Base-by-base conservation (phyloP, 768 basidiomycete species). In the Polyporus arcularius region DNA sequence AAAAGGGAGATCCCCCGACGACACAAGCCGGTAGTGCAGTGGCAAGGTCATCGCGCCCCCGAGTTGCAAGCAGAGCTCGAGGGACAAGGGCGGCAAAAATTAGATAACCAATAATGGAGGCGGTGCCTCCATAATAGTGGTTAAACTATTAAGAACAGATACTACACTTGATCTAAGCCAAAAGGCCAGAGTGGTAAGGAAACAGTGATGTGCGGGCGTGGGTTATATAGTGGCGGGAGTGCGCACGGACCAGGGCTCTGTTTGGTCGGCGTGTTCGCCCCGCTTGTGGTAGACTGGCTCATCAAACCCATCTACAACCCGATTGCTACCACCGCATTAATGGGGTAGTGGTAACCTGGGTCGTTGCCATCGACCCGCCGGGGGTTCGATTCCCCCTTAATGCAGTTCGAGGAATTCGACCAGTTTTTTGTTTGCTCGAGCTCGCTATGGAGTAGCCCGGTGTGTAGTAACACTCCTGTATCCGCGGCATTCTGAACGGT, bases 351-450 rank as follows among this genome's bases (percentile, higher is more conserved):
- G 71, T 72, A 72, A 72, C 71, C 70, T 72, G 71, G 71, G 71
- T 72, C 71, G 71, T 72, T 72, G 71, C 71, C 71, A 72, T 73
- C 86, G 87, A 88, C 85, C 87, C 87, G 87, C 87, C 87, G 87
- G 86, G 87, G 86, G 87, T 89, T 89, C 86, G 85, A 89, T 89
- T 88, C 87, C 86, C 87, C 63, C 86, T 88, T 88, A 86, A 88
- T 88, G 87, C 87, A 87, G 21, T 26, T 14, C 35, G 35, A 11
- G n/a, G 9, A 38, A 11, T 32, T 8, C 21, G 6, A 11, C 6
- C 30, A n/a, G 26, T 15, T 50, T 31, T 31, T 21, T 26, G 1
- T 26, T 26, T 26, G 21, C 21, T 26, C 21, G 21, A 26, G 21
- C 21, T 26, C 21, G 21, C 21, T 26, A 26, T 26, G 21, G 21